Base-by-base conservation (phyloP, 2,329 filamentous ascomycete species). In the Colletotrichum paranaense region DNA sequence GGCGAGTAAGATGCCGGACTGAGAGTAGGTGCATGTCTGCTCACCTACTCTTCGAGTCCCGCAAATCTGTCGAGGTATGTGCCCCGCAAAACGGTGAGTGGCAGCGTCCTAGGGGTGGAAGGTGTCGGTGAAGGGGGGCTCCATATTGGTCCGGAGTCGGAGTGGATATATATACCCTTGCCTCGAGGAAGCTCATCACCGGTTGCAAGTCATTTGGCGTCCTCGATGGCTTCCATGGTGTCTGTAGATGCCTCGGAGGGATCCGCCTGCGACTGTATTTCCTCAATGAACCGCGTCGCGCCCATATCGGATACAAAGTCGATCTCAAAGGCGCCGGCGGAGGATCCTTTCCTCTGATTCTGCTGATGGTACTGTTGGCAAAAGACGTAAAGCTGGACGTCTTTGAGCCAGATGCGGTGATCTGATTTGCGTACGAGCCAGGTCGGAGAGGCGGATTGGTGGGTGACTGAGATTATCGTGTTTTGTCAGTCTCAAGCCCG, bases 351-450 rank as follows among this genome's bases (percentile, higher is more conserved):
- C 5, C 89, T 86, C 80, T 89, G 88, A 59, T 84, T 83, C 67
- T 86, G 84, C 73, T 89, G 86, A 8, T 85, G 84, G 75, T 92
- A 92, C 1, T 84, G 80, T n/a, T 86, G 81, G 76, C 86, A 89
- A 78, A 92, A 92, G 8, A 91, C 86, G 77, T 91, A 91, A 0
- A 89, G 85, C 69, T 89, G 85, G 19, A 92, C 78, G 73, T 90
- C 87, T 42, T 83, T 85, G 2, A 92, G 80, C 81, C 85, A 86
- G 71, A 92, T 80, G 28, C 85, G 83, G 68, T 85, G 84, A 14
- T 80, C 80, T 14, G 84, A 84, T 52, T 86, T 85, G 57, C 85
- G 87, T 35, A 84, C 82, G 26, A 92, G 79, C 89, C 89, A 91
- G 4, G 82, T 83, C 1, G 82, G 78, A 3, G 86, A 87, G 42